Base-by-base conservation (phyloP, 139 green algal species). In the Chlorella sorokiniana region DNA sequence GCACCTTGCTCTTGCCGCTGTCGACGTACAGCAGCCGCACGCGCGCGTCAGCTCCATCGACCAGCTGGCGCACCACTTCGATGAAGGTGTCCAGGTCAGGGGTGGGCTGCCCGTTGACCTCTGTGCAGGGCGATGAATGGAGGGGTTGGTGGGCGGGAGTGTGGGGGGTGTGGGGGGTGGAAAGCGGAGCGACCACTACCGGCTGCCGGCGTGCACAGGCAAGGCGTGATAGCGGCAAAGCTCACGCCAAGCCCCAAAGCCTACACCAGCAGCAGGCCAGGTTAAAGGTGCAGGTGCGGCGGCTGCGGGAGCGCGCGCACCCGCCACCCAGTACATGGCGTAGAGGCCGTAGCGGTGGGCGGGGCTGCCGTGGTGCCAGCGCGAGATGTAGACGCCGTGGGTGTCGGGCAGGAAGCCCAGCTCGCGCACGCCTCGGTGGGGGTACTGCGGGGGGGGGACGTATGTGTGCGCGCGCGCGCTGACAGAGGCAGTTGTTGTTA, bases 351-450 rank as follows among this genome's bases (percentile, higher is more conserved):
- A 98, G 29, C 94, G 78, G 86, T 95, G 90, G 3, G 93, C 91
- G 4, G 95, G 95, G 27, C 89, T 95, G 59, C 95, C 95, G 70
- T 96, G 91, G 86, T 96, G 94, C 94, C 94, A 98, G 69, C 94
- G 91, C 23, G 59, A 86, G 44, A 92, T 79, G 76, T 89, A 93
- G 23, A 93, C 83, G 10, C 87, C 90, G 35, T 77, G 56, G 33
- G 78, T 29, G 77, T 83, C 71, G 0, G 95, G 95, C 51, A 95
- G 70, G 83, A 91, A 97, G 11, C 95, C 95, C 41, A 92, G 76
- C 86, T 97, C 94, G 1, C 87, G 80, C 37, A 98, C 95, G 0
- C 89, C 90, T 3, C 93, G 77, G 81, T 97, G 94, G 1, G 91
- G 91, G 3, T 90, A 89, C 89, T 95, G 87, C 69, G 86, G 45